Conservation (phyloP, 768 basidiomycete species). For the Pisolithus marmoratus region DNA sequence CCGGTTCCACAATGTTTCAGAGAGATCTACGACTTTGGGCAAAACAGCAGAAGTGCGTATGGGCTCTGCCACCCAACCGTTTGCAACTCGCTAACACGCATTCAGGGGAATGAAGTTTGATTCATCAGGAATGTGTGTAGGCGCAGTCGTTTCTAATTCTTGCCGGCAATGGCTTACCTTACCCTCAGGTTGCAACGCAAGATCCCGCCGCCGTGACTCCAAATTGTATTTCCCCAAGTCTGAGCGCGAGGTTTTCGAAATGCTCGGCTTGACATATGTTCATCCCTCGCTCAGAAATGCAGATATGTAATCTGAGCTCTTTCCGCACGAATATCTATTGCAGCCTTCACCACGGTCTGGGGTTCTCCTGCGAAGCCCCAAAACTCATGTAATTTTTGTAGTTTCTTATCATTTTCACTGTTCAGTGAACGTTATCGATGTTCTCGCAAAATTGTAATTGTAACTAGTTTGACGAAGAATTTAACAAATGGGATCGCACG, state of each 20-base stretch:
- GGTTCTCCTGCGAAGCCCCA: background rate
- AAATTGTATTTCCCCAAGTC: constrained; percentile 52
- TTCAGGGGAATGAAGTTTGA: constrained; percentile 77
- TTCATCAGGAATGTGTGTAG: constrained; percentile 67
- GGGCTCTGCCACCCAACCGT: background rate
- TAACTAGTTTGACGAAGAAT: background rate
- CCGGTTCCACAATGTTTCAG: constrained; percentile 87
- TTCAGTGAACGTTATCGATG: background rate
- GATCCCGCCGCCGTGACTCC: constrained; percentile 61
- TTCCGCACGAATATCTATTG: background rate
- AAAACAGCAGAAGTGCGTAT: constrained; percentile 49
- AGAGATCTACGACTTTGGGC: constrained; percentile 76
- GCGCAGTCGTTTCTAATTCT: background rate
- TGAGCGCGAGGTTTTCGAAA: constrained; percentile 68
- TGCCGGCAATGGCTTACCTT: background rate
- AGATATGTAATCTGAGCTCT: constrained; percentile 36
- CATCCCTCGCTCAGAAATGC: constrained; percentile 71
- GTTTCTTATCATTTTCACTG: background rate
- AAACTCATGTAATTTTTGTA: too few species aligned
- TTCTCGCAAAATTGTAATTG: background rate
- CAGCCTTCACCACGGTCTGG: background rate
- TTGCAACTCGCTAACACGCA: constrained; percentile 3
- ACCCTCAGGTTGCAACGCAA: constrained; percentile 19
- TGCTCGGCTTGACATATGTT: constrained; percentile 65
- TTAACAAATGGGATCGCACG: background rate